These are phyloP conservation scores for Ceratocystis cacaofunesta DNA, from an alignment of 2,329 filamentous ascomycete species.

Conservation along the genomic window DNA sequence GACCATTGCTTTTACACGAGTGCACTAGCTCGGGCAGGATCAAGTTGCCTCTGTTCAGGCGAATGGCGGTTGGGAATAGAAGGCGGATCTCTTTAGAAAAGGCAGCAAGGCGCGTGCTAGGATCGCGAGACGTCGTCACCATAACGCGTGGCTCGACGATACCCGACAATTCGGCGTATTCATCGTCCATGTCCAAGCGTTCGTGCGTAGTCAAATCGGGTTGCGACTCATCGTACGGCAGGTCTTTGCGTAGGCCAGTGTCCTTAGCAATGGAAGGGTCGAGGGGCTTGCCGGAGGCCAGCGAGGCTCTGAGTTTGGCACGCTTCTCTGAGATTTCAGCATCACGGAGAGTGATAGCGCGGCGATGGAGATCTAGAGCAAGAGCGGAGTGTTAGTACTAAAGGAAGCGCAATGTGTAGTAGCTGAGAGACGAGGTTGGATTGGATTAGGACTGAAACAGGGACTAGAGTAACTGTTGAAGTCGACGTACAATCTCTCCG, in stretches of 20 bases:
- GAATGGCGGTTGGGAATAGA: constrained; percentile 68
- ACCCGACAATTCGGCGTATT: constrained; percentile 83
- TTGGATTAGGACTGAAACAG: neutral
- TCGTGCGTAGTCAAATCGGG: constrained; percentile 52
- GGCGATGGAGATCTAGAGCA: constrained; percentile 57
- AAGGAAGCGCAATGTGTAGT: neutral
- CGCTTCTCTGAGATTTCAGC: constrained; percentile 88
- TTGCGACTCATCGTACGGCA: constrained; percentile 80
- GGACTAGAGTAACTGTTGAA: neutral
- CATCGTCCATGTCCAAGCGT: constrained; percentile 65
- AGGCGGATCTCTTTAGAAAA: constrained; percentile 88
- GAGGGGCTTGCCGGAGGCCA: constrained; percentile 78
- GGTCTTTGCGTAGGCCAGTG: constrained; percentile 68
- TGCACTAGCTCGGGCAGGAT: constrained; percentile 73
- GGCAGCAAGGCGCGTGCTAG: constrained; percentile 66
- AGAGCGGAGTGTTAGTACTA: neutral
- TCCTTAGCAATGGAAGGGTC: constrained; percentile 76
- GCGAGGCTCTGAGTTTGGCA: constrained; percentile 68
- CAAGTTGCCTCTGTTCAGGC: constrained; percentile 81
- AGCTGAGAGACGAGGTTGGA: neutral
- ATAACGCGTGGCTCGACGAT: constrained; percentile 73
- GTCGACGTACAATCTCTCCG: constrained; percentile 26
- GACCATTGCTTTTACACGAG: constrained; percentile 63
- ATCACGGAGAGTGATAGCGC: constrained; percentile 73
- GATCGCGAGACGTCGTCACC: constrained; percentile 80